Percentiles rank a stretch among this genome's conserved stretches.
These are phyloP conservation scores for Crataegus laevigata DNA, from an alignment of 306 rosid genomes.

Conservation along the genomic window DNA sequence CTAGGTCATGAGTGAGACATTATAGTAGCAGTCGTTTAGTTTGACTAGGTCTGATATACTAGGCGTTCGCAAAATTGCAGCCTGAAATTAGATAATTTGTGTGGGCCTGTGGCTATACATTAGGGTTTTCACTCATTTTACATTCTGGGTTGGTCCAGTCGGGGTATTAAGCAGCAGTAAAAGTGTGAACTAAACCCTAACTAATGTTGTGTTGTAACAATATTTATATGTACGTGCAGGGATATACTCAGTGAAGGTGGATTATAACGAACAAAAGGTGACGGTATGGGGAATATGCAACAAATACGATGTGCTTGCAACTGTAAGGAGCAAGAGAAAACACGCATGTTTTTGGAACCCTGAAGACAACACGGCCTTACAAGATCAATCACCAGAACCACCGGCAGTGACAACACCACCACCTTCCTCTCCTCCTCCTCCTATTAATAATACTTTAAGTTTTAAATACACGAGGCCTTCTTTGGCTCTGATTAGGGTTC, in stretches of 20 bases:
- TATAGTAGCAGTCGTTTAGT: not conserved
- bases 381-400: conserved; percentile 6
- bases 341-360: conserved; percentile 74
- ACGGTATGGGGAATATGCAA: conserved; percentile 96
- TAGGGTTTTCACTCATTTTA: not conserved
- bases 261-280: conserved; percentile 63
- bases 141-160: not conserved
- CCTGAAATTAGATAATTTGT: not conserved
- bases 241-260: conserved; percentile 75
- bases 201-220: not conserved
- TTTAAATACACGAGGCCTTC: conserved; percentile 21
- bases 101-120: not conserved
- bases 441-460: not conserved
- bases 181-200: not conserved
- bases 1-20: not conserved
- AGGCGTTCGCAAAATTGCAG: not conserved
- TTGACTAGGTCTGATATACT: not conserved
- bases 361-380: conserved; percentile 36
- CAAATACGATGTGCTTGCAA: conserved; percentile 61
- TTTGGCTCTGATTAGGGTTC: conserved; percentile 50
- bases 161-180: not conserved
- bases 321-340: conserved; percentile 63
- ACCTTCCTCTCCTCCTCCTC: conserved; percentile 13
- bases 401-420: conserved; percentile 3
- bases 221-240: conserved; percentile 26